Conservation (phyloP, 2,329 filamentous ascomycete genomes). For the Hypoxylon sp. region DNA sequence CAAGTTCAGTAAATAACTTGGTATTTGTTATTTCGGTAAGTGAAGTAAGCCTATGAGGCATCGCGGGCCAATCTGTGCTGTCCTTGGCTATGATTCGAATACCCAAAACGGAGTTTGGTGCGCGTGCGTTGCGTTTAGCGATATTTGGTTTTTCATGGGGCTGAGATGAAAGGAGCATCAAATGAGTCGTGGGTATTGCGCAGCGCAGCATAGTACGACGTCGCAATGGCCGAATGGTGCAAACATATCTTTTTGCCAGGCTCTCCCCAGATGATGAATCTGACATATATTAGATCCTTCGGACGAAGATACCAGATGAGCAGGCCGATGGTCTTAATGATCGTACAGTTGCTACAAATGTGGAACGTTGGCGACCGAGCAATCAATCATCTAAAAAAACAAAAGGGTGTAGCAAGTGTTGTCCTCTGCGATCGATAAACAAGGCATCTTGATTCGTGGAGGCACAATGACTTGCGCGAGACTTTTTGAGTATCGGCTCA, state of each 20-base stretch:
- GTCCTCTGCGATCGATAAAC: slow-evolving; percentile 15
- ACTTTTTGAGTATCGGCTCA: slow-evolving; percentile 5
- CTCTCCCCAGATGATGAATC: slow-evolving; percentile 32
- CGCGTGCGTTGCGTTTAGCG: too few relatives aligned
- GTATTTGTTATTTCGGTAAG: slow-evolving; percentile 2
- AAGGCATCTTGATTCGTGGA: slow-evolving; percentile 13
- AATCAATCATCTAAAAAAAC: slow-evolving; percentile 15
- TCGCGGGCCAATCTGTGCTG: too few relatives aligned
- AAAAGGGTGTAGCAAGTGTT: slow-evolving; percentile 14
- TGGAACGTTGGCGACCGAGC: slow-evolving; percentile 11
- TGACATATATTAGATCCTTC: slow-evolving; percentile 36
- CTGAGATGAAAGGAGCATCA: slow-evolving; percentile 16
- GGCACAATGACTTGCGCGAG: slow-evolving; percentile 31
- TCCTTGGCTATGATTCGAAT: too few relatives aligned
- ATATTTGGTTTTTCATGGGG: too few relatives aligned
- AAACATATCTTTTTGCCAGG: slow-evolving; percentile 26
- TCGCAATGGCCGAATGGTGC: slow-evolving; percentile 24
- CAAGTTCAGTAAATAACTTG: slow-evolving; percentile 9
- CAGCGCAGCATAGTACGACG: slow-evolving; percentile 8
- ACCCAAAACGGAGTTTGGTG: slow-evolving; percentile 8
- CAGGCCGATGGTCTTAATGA: too few relatives aligned
- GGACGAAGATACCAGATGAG: slow-evolving; percentile 24
- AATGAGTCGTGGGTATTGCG: slow-evolving; percentile 9
- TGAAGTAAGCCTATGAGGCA: slow-evolving; percentile 1
- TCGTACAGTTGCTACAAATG: too few relatives aligned